A percentile compares a stretch with the other conserved stretches of the same genome.
Conservation (phyloP, 78 protist species). For the Anaeramoeba flamelloides region DNA sequence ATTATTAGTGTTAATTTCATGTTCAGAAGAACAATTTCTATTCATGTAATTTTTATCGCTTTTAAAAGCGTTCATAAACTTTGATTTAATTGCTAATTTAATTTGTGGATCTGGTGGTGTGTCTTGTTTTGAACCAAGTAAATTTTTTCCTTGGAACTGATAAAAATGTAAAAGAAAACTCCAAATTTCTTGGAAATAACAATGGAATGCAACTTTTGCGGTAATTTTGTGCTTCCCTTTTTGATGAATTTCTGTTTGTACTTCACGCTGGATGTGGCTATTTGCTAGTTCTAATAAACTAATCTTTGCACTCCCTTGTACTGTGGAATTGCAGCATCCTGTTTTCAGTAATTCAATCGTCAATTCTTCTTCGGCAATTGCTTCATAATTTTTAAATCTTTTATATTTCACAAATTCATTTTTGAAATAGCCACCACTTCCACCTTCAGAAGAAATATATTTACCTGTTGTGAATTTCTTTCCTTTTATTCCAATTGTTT, state of each 20-base stretch:
- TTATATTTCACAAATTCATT: conserved; percentile 6
- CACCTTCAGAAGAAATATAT: too few relatives aligned
- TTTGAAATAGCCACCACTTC: background rate
- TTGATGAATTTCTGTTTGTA: too few relatives aligned
- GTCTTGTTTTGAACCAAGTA: background rate
- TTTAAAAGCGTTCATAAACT: background rate
- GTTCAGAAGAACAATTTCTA: too few relatives aligned
- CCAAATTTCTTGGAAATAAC: conserved; percentile 4
- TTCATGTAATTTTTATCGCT: background rate
- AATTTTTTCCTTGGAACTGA: background rate
- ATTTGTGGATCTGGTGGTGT: conserved; percentile 7
- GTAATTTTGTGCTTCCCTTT: background rate
- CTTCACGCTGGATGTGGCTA: background rate
- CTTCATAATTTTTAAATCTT: background rate
- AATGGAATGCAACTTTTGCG: background rate
- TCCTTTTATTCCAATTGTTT: background rate
- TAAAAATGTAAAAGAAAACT: background rate
- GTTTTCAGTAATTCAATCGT: too few relatives aligned
- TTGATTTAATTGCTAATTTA: background rate
- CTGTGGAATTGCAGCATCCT: too few relatives aligned
- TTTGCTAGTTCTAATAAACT: background rate
- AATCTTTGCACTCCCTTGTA: too few relatives aligned
- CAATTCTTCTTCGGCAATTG: background rate
- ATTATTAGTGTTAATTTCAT: too few relatives aligned
- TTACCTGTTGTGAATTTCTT: background rate